These are phyloP conservation scores for Fusarium caatingaense DNA, from an alignment of 2,329 filamentous ascomycete genomes.

Conservation along the genomic window DNA sequence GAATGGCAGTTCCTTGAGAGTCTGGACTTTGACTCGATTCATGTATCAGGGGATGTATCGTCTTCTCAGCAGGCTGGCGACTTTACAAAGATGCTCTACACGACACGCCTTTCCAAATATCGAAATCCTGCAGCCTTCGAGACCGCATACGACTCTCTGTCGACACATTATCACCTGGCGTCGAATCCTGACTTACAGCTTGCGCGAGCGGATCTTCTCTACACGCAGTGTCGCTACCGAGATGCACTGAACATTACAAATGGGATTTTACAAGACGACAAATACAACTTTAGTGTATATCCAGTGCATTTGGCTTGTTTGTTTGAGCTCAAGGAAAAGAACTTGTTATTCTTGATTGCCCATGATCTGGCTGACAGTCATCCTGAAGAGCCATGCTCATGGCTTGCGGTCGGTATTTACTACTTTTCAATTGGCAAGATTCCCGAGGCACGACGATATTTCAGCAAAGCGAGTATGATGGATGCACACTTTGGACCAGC, in stretches of 20 bases:
- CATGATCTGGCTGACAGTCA: constrained; percentile 94
- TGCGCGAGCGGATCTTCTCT: constrained; percentile 88
- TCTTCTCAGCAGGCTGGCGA: constrained; percentile 87
- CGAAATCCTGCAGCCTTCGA: constrained; percentile 86
- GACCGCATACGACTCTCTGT: constrained; percentile 87
- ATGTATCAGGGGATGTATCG: constrained; percentile 71
- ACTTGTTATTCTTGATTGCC: constrained; percentile 88
- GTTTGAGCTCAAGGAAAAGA: constrained; percentile 87
- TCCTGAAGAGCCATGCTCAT: constrained; percentile 89
- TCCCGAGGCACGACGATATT: constrained; percentile 92
- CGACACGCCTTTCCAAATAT: constrained; percentile 94
- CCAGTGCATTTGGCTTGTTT: constrained; percentile 92
- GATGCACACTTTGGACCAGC: constrained; percentile 96
- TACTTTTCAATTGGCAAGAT: constrained; percentile 92
- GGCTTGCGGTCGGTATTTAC: constrained; percentile 94
- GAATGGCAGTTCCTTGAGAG: constrained; percentile 91
- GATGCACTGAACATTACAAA: constrained; percentile 88
- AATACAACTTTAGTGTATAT: constrained; percentile 89
- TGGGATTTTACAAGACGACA: constrained; percentile 82
- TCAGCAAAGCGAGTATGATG: constrained; percentile 97
- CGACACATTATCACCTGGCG: constrained; percentile 90
- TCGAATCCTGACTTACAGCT: constrained; percentile 91
- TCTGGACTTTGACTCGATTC: constrained; percentile 88
- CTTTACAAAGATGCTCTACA: constrained; percentile 96
- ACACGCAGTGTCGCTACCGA: constrained; percentile 93